Evolutionary conservation across 495 filamentous ascomycete genomes (phyloP).

Genomic region (Trichocladium uniseriatum): DNA sequence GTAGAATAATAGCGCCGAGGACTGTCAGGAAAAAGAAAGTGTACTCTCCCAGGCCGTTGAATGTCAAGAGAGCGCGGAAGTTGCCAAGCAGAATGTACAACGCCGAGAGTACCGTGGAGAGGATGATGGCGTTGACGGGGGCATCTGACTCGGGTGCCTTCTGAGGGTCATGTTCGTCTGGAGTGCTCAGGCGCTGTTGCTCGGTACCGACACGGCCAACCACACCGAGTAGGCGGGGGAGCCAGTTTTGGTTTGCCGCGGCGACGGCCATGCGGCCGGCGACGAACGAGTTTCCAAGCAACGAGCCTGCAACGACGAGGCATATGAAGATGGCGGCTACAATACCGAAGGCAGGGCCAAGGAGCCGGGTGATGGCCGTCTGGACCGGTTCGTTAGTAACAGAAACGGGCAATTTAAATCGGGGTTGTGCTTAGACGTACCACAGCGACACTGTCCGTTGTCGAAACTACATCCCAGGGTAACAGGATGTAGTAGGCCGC

Average conservation of each 20-base stretch:
- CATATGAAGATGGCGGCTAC: conserved; percentile 42
- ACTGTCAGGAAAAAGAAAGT: conserved; percentile 51
- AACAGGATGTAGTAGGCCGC: conserved; percentile 47
- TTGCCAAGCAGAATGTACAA: conserved; percentile 48
- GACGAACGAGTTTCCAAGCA: conserved; percentile 49
- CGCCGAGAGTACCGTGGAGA: conserved; percentile 38
- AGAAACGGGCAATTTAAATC: not conserved
- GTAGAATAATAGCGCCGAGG: conserved; percentile 41
- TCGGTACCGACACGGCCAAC: conserved; percentile 30
- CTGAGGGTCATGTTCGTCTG: not conserved
- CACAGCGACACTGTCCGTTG: conserved; percentile 47
- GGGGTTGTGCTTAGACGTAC: too few species aligned
- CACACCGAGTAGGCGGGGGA: conserved; percentile 36
- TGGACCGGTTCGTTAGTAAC: conserved; percentile 14
- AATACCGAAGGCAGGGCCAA: conserved; percentile 40
- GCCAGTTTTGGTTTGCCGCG: conserved; percentile 43
- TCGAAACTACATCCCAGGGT: conserved; percentile 44
- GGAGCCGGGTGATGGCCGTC: conserved; percentile 45
- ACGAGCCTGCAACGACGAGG: conserved; percentile 44
- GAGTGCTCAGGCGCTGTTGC: not conserved
- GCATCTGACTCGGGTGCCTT: conserved; percentile 29
- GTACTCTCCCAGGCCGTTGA: conserved; percentile 49
- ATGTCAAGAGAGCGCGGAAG: conserved; percentile 47
- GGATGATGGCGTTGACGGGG: conserved; percentile 43
- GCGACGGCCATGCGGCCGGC: conserved; percentile 48